Percentiles rank a stretch among this genome's conserved stretches.
Conservation (phyloP, 148 eudicot species). For the Cornus florida region DNA sequence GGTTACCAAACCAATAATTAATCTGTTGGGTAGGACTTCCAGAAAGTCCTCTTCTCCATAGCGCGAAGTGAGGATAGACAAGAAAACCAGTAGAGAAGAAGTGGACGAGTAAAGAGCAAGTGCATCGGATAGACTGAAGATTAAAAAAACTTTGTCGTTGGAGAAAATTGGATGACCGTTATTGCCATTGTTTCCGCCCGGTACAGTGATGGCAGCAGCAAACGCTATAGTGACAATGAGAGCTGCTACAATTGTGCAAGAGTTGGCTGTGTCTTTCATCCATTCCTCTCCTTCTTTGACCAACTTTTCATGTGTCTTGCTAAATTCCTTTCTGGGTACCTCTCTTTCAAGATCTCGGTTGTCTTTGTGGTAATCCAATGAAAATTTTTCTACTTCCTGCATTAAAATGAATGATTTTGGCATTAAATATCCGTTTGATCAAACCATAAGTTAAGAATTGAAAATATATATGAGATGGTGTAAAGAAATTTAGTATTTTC, state of each 20-base stretch:
- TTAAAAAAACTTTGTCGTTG: too few relatives aligned
- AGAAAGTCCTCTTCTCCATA: not conserved
- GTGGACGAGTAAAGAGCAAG: not conserved
- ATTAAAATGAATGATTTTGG: too few relatives aligned
- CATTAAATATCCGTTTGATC: too few relatives aligned
- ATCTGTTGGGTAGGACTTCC: not conserved
- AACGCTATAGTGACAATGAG: not conserved
- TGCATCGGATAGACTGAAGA: not conserved
- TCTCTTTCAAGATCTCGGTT: too few relatives aligned
- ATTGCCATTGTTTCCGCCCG: not conserved
- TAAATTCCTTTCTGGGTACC: not conserved
- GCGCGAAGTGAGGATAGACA: not conserved
- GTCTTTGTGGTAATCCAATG: too few relatives aligned
- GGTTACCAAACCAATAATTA: not conserved
- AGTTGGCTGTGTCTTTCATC: not conserved
- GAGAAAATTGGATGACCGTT: not conserved
- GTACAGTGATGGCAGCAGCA: not conserved
- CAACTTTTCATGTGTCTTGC: not conserved
- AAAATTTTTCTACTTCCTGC: not conserved
- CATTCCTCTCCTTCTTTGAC: not conserved
- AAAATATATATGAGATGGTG: too few relatives aligned
- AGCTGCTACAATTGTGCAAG: not conserved
- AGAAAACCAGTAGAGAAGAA: not conserved
- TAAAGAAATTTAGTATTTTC: too few relatives aligned
- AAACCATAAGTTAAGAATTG: too few relatives aligned